Evolutionary conservation across 2,329 filamentous ascomycete genomes (phyloP).

Genomic region (Monosporascus cannonballus): DNA sequence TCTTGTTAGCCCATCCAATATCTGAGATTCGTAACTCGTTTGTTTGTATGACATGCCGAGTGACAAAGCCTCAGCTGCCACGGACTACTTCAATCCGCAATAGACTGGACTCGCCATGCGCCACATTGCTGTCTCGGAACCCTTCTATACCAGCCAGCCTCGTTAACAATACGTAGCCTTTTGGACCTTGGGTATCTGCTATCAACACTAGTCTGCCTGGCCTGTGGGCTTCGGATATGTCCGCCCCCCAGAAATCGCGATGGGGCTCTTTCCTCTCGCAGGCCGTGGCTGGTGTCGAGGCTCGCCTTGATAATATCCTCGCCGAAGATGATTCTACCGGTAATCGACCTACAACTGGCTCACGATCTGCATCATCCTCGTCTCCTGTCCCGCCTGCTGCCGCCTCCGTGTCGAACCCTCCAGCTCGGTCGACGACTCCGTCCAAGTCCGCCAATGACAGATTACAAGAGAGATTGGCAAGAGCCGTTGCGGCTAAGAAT

Average conservation of each 20-base stretch:
- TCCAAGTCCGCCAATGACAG: slow-evolving; percentile 71
- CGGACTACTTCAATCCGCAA: background rate
- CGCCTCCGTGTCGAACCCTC: slow-evolving; percentile 10
- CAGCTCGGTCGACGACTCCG: slow-evolving; percentile 28
- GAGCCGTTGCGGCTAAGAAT: slow-evolving; percentile 72
- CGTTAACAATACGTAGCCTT: background rate
- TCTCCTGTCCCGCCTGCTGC: slow-evolving; percentile 21
- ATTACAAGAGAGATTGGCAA: slow-evolving; percentile 82
- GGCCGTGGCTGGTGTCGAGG: slow-evolving; percentile 90
- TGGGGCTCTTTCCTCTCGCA: slow-evolving; percentile 81
- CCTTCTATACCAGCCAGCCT: background rate
- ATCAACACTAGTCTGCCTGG: background rate
- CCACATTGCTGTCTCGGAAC: background rate
- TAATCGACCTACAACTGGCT: slow-evolving; percentile 31
- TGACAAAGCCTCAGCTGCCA: no score
- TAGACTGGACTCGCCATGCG: background rate
- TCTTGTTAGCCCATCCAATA: background rate
- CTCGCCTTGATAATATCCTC: slow-evolving; percentile 84
- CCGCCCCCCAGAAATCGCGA: slow-evolving; percentile 48
- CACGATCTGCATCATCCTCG: slow-evolving; percentile 25
- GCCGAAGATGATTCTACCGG: slow-evolving; percentile 62
- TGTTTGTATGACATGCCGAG: background rate
- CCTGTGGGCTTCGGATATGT: slow-evolving; percentile 29
- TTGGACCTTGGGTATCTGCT: slow-evolving; percentile 6
- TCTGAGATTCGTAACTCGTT: background rate